Base-by-base conservation (phyloP, 2,329 filamentous ascomycete species). In the Ceratocystis ficicola region DNA sequence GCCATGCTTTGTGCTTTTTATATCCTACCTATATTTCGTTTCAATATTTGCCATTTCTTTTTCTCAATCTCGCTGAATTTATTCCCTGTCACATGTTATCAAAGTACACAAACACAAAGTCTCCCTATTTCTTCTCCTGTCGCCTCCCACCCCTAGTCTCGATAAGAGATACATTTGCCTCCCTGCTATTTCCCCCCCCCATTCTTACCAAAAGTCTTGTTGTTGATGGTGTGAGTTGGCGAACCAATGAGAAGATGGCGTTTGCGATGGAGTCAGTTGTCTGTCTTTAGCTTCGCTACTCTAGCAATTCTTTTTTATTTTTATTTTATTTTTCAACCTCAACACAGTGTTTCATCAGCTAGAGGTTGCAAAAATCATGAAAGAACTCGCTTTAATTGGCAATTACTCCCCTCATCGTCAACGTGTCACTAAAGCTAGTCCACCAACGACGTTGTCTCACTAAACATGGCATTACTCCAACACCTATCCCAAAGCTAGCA, bases 261-360 rank as follows among this genome's bases (percentile, higher is more conserved):
- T 59, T 59, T 59, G 20, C 8, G 55, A n/a, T 59, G 55, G 55
- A 59, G 28, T 36, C n/a, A n/a, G 55, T 59, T 59, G 12, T 30
- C 55, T 59, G 6, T 59, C 55, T 59, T 59, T 52, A 52, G 48
- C 48, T 15, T 28, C 10, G 22, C 48, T 52, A 28, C 25, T 52
- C 20, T 5, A 20, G 28, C 32, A 8, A 17, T n/a, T 36, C 17
- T n/a, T 57, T 57, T 30, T 22, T 17, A n/a, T 17, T 32, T 30
- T 15, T 32, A 17, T 57, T 25, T 20, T 59, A 8, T 15, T 6
- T 17, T 2, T n/a, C 55, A n/a, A n/a, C 12, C 28, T 36, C 36
- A 41, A 15, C 36, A 15, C 36, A 15, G 36, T 15, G 15, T 41
- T 55, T 7, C 12, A 32, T 32, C 20, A 10, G 55, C 20, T 1